Evolutionary conservation across 2,329 filamentous ascomycete genomes (phyloP), one percentile per base, ranked within the genome.

Genomic region (Microdochium nivale): DNA sequence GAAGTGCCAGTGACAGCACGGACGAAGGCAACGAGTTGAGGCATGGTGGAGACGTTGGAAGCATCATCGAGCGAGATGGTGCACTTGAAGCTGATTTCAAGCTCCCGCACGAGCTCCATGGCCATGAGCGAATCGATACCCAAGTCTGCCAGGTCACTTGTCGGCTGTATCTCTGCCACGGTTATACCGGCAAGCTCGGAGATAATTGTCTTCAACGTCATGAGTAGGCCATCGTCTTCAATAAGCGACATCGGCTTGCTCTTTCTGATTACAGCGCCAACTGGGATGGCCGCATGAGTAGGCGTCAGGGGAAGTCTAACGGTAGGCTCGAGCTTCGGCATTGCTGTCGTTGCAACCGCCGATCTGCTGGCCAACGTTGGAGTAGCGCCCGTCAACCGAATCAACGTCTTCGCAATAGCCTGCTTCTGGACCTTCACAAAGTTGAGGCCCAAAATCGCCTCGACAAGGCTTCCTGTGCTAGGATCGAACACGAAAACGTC

Each of bases 141-240:
- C 2, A 76, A 52, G 37, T 75, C 70, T 7, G 62, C 65, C n/a
- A 77, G 62, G 16, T 64, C 54, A 7, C 59, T 59, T 19, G 69
- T 64, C 25, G 58, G 50, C 27, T 65, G 62, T 16, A 76, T 68
- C 25, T 74, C 69, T 3, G 59, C 51, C 0, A 57, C 25, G 23
- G 71, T 68, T 4, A 72, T 51, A 24, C 70, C 68, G 2, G 67
- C 67, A 0, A 70, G 52, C 2, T 67, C 56, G 2, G 56, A 57
- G 1, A 63, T 37, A 7, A 64, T 27, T 10, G 53, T 44, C 30
- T 50, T 52, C 4, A 64, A 51, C 32, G 54, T 50, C 14, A 24
- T 27, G 30, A 51, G 51, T 8, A 57, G 33, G 9, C 46, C 30
- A 10, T 44, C 16, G n/a, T 44, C 16, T n/a, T n/a, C n/a, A n/a